Evolutionary conservation across 441 rosid species (phyloP).

Genomic region (Euphorbia corollata): DNA sequence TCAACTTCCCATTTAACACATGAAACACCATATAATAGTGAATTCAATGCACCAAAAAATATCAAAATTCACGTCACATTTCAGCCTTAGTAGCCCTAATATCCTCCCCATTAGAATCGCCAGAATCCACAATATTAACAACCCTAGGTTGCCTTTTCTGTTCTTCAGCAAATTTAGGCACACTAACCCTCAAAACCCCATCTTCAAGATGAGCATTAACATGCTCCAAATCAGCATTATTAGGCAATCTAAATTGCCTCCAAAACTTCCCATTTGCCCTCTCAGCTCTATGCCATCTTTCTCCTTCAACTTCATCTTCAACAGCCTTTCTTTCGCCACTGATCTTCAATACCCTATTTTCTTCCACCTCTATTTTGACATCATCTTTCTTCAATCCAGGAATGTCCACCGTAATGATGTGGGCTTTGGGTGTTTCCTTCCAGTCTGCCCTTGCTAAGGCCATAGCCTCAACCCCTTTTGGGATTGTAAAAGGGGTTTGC

Average conservation of each 20-base stretch:
- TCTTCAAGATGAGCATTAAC: conserved; percentile 38
- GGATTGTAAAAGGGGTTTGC: conserved; percentile 29
- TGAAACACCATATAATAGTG: too few relatives aligned
- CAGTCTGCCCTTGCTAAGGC: conserved; percentile 41
- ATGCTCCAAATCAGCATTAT: conserved; percentile 37
- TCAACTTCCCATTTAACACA: too few relatives aligned
- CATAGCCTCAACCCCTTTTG: conserved; percentile 24
- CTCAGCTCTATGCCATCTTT: conserved; percentile 49
- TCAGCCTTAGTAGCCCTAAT: conserved; percentile 28
- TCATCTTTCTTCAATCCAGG: conserved; percentile 51
- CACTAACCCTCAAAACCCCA: conserved; percentile 35
- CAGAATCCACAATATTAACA: conserved; percentile 25
- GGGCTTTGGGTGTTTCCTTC: conserved; percentile 35
- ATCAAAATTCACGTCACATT: not conserved
- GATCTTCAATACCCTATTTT: conserved; percentile 38
- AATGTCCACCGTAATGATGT: conserved; percentile 35
- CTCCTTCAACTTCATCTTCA: conserved; percentile 31
- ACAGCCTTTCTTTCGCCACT: conserved; percentile 40
- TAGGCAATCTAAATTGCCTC: conserved; percentile 50
- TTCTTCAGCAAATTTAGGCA: conserved; percentile 39
- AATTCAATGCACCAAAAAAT: not conserved
- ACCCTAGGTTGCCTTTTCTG: conserved; percentile 39
- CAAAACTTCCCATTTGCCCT: conserved; percentile 39
- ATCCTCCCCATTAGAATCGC: conserved; percentile 24
- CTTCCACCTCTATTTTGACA: conserved; percentile 47